Percentiles rank a stretch among this genome's conserved stretches.
phyloP scores from a whole-genome alignment of 2,329 filamentous ascomycete genomes.

The Ophiostoma ulmi region DNA sequence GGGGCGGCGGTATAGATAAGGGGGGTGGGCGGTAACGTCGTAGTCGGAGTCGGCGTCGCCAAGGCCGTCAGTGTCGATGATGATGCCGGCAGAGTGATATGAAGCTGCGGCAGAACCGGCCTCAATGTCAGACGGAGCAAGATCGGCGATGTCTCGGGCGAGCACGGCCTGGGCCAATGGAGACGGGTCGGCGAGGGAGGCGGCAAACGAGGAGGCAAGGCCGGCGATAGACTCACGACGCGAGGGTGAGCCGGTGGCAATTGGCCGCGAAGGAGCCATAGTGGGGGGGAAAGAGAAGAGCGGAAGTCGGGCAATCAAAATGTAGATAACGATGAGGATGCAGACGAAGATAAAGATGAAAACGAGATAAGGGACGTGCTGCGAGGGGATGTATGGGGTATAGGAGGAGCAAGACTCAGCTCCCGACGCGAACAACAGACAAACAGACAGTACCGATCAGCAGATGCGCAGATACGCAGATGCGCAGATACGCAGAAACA shows the following conservation, averaged over 20 bases:
- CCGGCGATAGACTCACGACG: conserved; percentile 24
- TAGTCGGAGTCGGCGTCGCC: conserved; percentile 40
- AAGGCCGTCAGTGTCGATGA: conserved; percentile 29
- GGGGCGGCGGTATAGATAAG: conserved; percentile 65
- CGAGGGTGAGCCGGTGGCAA: conserved; percentile 26
- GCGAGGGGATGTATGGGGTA: background rate
- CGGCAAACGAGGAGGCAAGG: conserved; percentile 35
- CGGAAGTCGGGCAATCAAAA: no score
- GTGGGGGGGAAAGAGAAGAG: background rate
- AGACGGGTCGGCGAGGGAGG: conserved; percentile 56
- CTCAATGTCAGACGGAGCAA: conserved; percentile 50
- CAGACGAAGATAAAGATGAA: background rate
- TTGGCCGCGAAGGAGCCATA: conserved; percentile 31
- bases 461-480: background rate
- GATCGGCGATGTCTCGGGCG: conserved; percentile 61
- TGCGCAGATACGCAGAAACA: background rate
- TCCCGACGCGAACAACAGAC: background rate
- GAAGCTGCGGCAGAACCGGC: conserved; percentile 20
- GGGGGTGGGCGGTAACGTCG: conserved; percentile 36
- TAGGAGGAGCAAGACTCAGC: background rate
- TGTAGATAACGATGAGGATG: background rate
- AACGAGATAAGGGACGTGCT: background rate
- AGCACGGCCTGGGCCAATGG: conserved; percentile 62
- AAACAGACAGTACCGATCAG: background rate
- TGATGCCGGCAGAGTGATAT: conserved; percentile 20